These are phyloP conservation scores for Alliaria petiolata DNA, from an alignment of 345 rosid species.

Conservation along the genomic window DNA sequence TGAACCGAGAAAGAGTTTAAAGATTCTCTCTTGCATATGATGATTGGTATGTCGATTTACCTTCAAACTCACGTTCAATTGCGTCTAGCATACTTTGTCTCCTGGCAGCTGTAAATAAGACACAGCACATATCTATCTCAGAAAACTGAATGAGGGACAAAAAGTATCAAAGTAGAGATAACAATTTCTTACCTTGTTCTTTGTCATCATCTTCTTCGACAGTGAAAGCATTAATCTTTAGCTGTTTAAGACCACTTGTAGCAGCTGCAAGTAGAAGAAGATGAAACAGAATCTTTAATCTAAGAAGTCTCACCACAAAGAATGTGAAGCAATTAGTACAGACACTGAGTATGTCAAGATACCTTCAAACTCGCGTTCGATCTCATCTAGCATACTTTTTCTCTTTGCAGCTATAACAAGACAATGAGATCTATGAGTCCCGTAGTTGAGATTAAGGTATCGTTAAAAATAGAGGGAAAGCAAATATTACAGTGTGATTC, in stretches of 20 bases:
- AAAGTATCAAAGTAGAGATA: neutral
- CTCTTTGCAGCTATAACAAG: conserved; percentile 26
- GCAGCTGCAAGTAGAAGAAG: conserved; percentile 28
- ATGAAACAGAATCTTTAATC: neutral
- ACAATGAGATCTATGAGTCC: neutral
- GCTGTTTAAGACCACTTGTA: conserved; percentile 27
- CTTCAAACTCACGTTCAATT: conserved; percentile 28
- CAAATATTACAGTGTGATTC: conserved; percentile 6
- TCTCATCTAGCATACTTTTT: conserved; percentile 26
- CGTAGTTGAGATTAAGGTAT: neutral
- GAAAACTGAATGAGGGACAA: neutral
- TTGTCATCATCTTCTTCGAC: conserved; percentile 9
- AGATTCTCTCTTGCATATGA: neutral
- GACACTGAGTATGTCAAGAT: neutral
- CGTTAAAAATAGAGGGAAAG: neutral
- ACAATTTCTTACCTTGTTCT: conserved; percentile 20
- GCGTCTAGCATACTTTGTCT: conserved; percentile 33
- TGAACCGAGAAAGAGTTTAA: conserved; percentile 1
- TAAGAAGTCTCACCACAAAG: neutral
- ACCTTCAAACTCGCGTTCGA: conserved; percentile 37
- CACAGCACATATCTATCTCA: neutral
- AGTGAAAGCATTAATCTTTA: conserved; percentile 28
- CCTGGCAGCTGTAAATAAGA: conserved; percentile 8
- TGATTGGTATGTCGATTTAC: conserved; percentile 1
- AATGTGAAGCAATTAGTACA: neutral